A percentile compares a stretch with the other conserved stretches of the same genome.
Evolutionary conservation across 2,329 filamentous ascomycete genomes (phyloP).

Genomic region (Exserohilum rostratum): DNA sequence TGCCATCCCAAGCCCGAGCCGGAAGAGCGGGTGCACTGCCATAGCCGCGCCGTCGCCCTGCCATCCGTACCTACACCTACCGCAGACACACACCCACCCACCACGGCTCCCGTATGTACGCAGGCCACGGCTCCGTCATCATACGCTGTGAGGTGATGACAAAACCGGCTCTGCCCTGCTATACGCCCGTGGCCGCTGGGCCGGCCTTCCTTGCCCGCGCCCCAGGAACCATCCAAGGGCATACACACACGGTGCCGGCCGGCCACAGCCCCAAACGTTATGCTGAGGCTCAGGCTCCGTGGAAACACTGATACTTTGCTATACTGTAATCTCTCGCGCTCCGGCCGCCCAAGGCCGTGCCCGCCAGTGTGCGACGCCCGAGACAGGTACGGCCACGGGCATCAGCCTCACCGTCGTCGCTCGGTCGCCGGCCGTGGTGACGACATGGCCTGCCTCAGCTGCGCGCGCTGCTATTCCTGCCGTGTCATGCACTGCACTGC

Average conservation of each 20-base stretch:
- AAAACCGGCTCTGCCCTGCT: slow-evolving; percentile 23
- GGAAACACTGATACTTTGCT: no score
- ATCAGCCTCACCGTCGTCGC: slow-evolving; percentile 15
- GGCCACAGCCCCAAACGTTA: background rate
- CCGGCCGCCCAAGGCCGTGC: no score
- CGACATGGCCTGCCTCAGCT: slow-evolving; percentile 24
- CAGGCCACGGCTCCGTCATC: no score
- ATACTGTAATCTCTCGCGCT: no score
- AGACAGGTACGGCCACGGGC: no score
- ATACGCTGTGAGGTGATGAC: slow-evolving; percentile 38
- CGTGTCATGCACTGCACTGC: slow-evolving; percentile 26
- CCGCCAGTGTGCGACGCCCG: no score
- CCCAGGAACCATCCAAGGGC: slow-evolving; percentile 14
- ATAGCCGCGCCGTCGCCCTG: slow-evolving; percentile 39
- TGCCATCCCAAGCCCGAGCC: slow-evolving; percentile 19
- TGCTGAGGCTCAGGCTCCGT: no score
- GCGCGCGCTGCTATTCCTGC: slow-evolving; percentile 11
- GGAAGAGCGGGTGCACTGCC: slow-evolving; percentile 43
- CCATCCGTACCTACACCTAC: no score
- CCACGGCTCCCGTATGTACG: no score
- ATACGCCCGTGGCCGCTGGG: slow-evolving; percentile 18
- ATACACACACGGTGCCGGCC: background rate
- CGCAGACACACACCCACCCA: no score
- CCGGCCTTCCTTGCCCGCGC: slow-evolving; percentile 21
- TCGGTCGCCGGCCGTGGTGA: slow-evolving; percentile 13